Base-by-base conservation (phyloP, 176 grass and related monocot species). In the Raddia guianensis region DNA sequence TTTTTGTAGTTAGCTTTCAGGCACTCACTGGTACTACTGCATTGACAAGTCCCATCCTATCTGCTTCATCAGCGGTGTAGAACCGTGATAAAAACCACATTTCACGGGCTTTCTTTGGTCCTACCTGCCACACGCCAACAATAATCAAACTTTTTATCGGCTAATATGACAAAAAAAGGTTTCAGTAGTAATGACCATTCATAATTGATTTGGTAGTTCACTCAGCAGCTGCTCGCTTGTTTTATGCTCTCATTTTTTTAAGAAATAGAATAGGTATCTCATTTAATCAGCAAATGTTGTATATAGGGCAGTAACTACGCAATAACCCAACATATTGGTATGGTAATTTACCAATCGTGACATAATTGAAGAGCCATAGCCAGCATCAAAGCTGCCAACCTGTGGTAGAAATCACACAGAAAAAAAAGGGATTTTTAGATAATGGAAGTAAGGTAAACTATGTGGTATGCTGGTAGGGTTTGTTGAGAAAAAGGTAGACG, bases 311-410 rank as follows among this genome's bases (percentile, higher is more conserved):
- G 15, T 0, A 19, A 15, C 0, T 35, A 60, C 58, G 43, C 12
- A 67, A 42, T 12, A 73, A 81, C 15, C 33, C 13, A 61, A 61
- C 1, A 69, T 7, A 62, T 62, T 32, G 7, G 16, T 66, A 75
- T 49, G 7, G 51, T 51, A 87, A 51, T 86, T 91, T 87, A 98
- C 90, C 88, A 98, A 86, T 46, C 90, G 90, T 47, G 92, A 93
- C 96, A 93, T 98, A 77, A 98, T 95, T 9, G 92, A 93, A 79
- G 90, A 95, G 58, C 96, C 96, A 84, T 98, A 95, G 52, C 95
- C 92, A 79, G 90, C 90, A 95, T 98, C 95, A 82, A 98, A 98
- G 73, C 95, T 98, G 75, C 95, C 95, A 49, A 95, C 92, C 90
- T 94, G 60, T 16, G 10, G 80, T 47, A 83, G 14, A 49, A 50